A percentile compares a stretch with the other conserved stretches of the same genome.
These are phyloP conservation scores for Ophiocordyceps camponoti-saundersi DNA, from an alignment of 2,329 filamentous ascomycete species.

Conservation along the genomic window DNA sequence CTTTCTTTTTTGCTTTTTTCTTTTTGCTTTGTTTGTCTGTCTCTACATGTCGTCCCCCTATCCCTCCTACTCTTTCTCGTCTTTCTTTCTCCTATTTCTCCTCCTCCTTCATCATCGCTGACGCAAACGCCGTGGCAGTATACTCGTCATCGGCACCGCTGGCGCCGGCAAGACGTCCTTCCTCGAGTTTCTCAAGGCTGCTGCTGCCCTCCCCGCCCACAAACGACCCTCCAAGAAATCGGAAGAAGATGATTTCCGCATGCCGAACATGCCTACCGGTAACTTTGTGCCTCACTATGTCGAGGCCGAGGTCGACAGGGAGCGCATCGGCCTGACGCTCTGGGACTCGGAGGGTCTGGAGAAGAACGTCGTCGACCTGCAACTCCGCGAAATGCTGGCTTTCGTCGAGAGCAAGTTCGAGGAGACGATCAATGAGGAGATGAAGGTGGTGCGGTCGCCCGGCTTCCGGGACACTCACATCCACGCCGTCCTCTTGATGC, in stretches of 20 bases:
- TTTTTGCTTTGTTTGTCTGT: too few relatives aligned
- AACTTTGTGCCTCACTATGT: slow-evolving; percentile 79
- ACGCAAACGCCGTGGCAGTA: slow-evolving; percentile 30
- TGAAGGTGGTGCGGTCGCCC: slow-evolving; percentile 88
- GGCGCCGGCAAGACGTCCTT: slow-evolving; percentile 92
- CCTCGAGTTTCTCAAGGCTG: slow-evolving; percentile 82
- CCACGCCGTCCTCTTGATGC: slow-evolving; percentile 81
- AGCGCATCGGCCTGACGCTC: slow-evolving; percentile 79
- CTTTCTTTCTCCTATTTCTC: too few relatives aligned
- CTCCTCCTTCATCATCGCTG: not conserved
- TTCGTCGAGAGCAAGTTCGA: slow-evolving; percentile 98
- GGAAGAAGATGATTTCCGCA: slow-evolving; percentile 41
- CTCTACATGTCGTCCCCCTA: too few relatives aligned
- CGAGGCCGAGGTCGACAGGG: slow-evolving; percentile 85
- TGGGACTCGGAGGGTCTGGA: slow-evolving; percentile 96
- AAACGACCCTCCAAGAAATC: slow-evolving; percentile 46
- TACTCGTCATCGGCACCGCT: slow-evolving; percentile 77
- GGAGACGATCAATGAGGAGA: slow-evolving; percentile 92
- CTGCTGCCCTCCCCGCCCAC: slow-evolving; percentile 65
- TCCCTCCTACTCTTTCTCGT: too few relatives aligned
- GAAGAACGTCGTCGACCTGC: slow-evolving; percentile 86
- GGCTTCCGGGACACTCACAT: slow-evolving; percentile 94
- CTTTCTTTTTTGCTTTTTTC: not conserved
- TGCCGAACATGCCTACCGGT: slow-evolving; percentile 35
- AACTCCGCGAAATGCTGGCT: slow-evolving; percentile 75